Evolutionary conservation across 179 eudicot genomes (phyloP).

Genomic region (Drosera spatulata): DNA sequence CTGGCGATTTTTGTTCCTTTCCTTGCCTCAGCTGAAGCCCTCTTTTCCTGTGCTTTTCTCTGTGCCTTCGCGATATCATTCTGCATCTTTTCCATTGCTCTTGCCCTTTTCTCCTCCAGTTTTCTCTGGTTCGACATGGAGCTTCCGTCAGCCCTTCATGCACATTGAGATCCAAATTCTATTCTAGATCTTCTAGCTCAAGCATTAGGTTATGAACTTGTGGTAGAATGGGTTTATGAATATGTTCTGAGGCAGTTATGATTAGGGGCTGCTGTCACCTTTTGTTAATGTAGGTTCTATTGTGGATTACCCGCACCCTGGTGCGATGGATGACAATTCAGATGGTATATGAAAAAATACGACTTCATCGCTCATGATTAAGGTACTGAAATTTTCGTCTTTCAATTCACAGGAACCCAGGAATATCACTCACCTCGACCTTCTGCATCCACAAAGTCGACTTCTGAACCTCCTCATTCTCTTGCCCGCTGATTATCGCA

Average conservation of each 20-base stretch:
- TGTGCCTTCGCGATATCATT: conserved; percentile 84
- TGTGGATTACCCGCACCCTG: too few species aligned
- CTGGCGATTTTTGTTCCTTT: conserved; percentile 86
- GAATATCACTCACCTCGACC: conserved; percentile 49
- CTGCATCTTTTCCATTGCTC: conserved; percentile 79
- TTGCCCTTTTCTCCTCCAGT: conserved; percentile 86
- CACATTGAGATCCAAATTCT: too few species aligned
- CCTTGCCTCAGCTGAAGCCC: conserved; percentile 83
- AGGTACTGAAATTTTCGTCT: neutral
- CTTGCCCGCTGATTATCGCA: conserved; percentile 75
- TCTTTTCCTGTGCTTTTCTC: conserved; percentile 87
- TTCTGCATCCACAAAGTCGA: conserved; percentile 81
- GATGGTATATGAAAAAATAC: too few species aligned
- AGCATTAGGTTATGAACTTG: too few species aligned
- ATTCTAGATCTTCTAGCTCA: too few species aligned
- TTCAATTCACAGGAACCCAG: neutral
- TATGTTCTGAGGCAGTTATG: too few species aligned
- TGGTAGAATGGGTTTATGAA: too few species aligned
- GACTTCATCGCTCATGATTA: neutral
- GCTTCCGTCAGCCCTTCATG: neutral
- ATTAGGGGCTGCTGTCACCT: conserved; percentile 82
- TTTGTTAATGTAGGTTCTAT: conserved; percentile 1
- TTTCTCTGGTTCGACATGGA: conserved; percentile 41
- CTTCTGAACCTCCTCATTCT: conserved; percentile 68
- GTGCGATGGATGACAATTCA: too few species aligned